Base-by-base conservation (phyloP, 345 rosid genomes). In the Hypericum androsaemum region DNA sequence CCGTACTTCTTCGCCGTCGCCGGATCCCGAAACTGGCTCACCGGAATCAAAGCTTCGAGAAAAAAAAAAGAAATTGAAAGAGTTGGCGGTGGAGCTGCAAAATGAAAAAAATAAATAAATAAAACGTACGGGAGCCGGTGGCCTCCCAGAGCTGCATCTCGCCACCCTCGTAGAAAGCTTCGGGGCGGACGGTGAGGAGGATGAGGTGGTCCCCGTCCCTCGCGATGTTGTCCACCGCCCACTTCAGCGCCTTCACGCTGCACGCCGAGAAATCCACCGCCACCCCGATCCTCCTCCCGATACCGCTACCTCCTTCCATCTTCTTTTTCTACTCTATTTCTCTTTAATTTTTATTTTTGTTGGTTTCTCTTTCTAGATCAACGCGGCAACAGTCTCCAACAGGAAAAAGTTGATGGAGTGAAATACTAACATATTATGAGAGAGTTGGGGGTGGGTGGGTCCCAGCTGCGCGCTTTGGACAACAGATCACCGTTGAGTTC, bases 41-140 rank as follows among this genome's bases (percentile, higher is more conserved):
- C 45, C 0, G 97, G 97, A 50, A 89, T 78, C 47, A 80, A 61
- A 57, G 97, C 97, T 89, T n/a, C n/a, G n/a, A n/a, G n/a, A n/a
- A n/a, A n/a, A 22, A 22, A 22, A 22, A 22, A 22, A 1, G 32
- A 4, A 22, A 22, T 22, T 22, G 32, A 22, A 22, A 22, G 32
- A 22, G 32, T 22, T 22, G 32, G 32, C 32, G 32, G 32, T 22
- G 47, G 47, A 12, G 12, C 45, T 42, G 45, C 45, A 42, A 40
- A 7, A 11, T 40, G 42, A 11, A 40, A 11, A 40, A 0, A 40
- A 40, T 11, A 7, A 41, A 3, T 41, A 2, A 41, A 2, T n/a
- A 8, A 41, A 41, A 41, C 10, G 10, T 41, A 9, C 4, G 47
- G 47, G 47, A 44, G 47, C 47, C 47, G 12, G 14, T 44, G 47